A percentile compares a stretch with the other conserved stretches of the same genome.
phyloP scores from a whole-genome alignment of 2,329 filamentous ascomycete genomes.

The Paraphaeosphaeria sporulosa region DNA sequence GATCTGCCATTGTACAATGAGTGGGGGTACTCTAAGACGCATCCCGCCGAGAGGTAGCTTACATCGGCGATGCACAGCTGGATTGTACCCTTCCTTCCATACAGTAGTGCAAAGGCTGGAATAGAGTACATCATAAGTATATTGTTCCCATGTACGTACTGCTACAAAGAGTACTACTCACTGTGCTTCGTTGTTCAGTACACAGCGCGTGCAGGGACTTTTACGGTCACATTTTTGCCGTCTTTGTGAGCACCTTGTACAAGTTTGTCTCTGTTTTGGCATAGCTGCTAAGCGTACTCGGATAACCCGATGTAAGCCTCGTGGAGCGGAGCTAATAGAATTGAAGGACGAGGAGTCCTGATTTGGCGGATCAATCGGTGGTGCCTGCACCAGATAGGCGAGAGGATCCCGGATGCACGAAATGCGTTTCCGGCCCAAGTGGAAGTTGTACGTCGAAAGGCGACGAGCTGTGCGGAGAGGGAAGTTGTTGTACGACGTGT shows the following conservation, averaged over 20 bases:
- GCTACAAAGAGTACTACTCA: background rate
- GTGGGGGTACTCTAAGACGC: slow-evolving; percentile 14
- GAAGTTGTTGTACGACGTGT: slow-evolving; percentile 1
- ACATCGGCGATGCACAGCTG: slow-evolving; percentile 40
- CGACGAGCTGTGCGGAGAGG: background rate
- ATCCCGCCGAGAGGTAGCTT: slow-evolving; percentile 19
- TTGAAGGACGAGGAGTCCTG: background rate
- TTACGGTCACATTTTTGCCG: slow-evolving; percentile 46
- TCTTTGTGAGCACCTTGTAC: slow-evolving; percentile 37
- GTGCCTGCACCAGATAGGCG: background rate
- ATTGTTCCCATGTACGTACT: background rate
- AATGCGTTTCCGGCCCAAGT: background rate
- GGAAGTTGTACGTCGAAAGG: slow-evolving; percentile 7
- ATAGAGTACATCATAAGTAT: background rate
- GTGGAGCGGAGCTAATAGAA: background rate
- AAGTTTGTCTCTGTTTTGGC: slow-evolving; percentile 44
- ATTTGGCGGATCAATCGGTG: background rate
- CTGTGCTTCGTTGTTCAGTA: slow-evolving; percentile 42
- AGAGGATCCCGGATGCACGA: background rate
- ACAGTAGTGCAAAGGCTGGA: slow-evolving; percentile 37
- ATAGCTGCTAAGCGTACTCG: slow-evolving; percentile 20
- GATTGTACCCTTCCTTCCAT: slow-evolving; percentile 44
- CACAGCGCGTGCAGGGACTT: slow-evolving; percentile 33
- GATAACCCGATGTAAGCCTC: background rate
- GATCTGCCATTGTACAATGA: slow-evolving; percentile 15